phyloP scores from a whole-genome alignment of 192 early-diverging fungal genomes.

The Coemansia sp. region DNA sequence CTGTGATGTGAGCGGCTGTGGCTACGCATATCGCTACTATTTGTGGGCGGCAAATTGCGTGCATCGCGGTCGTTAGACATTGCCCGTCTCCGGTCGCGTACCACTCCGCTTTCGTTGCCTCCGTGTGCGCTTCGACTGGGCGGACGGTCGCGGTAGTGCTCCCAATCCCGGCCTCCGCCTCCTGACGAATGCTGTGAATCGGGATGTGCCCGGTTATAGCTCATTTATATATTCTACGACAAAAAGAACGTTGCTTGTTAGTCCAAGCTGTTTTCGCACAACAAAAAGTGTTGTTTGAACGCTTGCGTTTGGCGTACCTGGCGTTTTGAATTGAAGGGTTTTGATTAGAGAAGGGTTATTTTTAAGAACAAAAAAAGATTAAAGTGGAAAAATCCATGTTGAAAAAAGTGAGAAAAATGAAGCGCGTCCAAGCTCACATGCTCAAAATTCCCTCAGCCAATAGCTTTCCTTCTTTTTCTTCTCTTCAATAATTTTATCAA shows the following conservation, averaged over 20 bases:
- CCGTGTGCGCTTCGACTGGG: constrained; percentile 1
- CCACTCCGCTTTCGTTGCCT: constrained; percentile 8
- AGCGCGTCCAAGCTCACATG: not conserved
- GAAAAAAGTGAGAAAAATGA: not conserved
- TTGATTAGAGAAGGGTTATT: not conserved
- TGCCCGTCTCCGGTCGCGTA: constrained; percentile 19
- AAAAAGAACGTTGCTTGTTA: not conserved
- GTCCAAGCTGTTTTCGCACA: not conserved
- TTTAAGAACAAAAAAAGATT: constrained; percentile 9
- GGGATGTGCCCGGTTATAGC: constrained; percentile 25
- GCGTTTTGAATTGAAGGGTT: constrained; percentile 2
- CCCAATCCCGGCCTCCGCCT: constrained; percentile 21
- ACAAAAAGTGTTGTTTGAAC: not conserved
- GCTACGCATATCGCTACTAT: constrained; percentile 9
- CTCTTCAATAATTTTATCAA: not conserved
- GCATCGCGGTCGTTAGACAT: constrained; percentile 15
- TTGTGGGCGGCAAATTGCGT: constrained; percentile 4
- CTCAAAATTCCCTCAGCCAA: not conserved
- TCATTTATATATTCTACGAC: constrained; percentile 19
- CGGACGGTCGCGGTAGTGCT: constrained; percentile 20
- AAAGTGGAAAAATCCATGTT: constrained; percentile 4
- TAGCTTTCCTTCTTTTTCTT: not conserved
- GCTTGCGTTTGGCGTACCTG: not conserved
- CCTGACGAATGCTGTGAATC: constrained; percentile 23
- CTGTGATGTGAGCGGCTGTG: constrained; percentile 10